A percentile compares a stretch with the other conserved stretches of the same genome.
Conservation (phyloP, 495 filamentous ascomycete species). For the Aspergillus heteromorphus region DNA sequence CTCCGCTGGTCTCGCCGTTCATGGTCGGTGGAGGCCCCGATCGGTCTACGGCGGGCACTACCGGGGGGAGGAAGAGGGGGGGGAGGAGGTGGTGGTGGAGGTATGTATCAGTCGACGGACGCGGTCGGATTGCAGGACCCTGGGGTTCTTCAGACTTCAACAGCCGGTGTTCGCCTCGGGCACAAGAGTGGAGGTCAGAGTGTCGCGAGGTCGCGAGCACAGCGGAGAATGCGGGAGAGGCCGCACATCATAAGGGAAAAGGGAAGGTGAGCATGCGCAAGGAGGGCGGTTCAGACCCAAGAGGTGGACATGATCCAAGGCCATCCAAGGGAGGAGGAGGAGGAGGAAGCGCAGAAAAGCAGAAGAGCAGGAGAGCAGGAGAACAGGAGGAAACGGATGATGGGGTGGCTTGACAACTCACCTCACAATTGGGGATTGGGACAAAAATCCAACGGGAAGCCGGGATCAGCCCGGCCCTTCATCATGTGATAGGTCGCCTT, state of each 20-base stretch:
- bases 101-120: conserved; percentile 1
- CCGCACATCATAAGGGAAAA: conserved; percentile 35
- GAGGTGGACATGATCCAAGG: conserved; percentile 29
- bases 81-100: not conserved
- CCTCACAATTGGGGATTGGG: conserved; percentile 12
- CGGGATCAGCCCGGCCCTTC: conserved; percentile 14
- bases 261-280: conserved; percentile 17
- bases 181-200: conserved; percentile 5
- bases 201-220: conserved; percentile 33
- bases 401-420: conserved; percentile 20
- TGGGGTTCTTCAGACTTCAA: conserved; percentile 2
- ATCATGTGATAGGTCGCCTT: conserved; percentile 26
- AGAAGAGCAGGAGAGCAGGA: conserved; percentile 4
- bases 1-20: conserved; percentile 10
- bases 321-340: conserved; percentile 24
- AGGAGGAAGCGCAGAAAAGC: conserved; percentile 6
- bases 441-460: conserved; percentile 16
- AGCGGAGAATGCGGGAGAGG: conserved; percentile 24
- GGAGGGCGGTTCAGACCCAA: conserved; percentile 24
- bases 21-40: conserved; percentile 8
- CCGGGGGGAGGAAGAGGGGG: conserved; percentile 10
- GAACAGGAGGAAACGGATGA: conserved; percentile 5
- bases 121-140: not conserved
- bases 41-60: conserved; percentile 11
- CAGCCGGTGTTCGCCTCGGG: not conserved